A percentile compares a stretch with the other conserved stretches of the same genome.
Evolutionary conservation across 768 basidiomycete species (phyloP).

Genomic region (Leccinum rimulosum): DNA sequence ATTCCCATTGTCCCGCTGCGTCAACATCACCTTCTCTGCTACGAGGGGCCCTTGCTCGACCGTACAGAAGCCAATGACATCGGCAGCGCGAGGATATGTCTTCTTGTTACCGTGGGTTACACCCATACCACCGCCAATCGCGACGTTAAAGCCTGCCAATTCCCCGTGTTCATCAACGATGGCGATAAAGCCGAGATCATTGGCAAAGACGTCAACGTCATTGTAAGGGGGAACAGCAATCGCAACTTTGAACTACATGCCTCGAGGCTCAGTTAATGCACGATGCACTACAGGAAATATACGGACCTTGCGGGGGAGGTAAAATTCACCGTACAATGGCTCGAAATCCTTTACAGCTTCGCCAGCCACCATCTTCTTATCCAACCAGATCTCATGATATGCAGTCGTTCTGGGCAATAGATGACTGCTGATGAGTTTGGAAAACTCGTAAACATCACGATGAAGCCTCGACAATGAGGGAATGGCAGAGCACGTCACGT

Average conservation of each 20-base stretch:
- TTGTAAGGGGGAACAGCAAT: conserved; percentile 93
- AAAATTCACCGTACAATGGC: conserved; percentile 76
- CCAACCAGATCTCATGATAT: conserved; percentile 99
- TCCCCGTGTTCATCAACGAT: conserved; percentile 75
- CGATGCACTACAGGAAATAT: neutral
- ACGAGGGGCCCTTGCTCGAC: conserved; percentile 80
- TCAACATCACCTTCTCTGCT: conserved; percentile 91
- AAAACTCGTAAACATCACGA: conserved; percentile 76
- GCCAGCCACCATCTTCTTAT: conserved; percentile 94
- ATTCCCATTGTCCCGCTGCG: conserved; percentile 95
- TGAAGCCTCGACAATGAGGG: conserved; percentile 89
- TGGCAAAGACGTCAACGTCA: conserved; percentile 93
- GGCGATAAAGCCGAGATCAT: conserved; percentile 96
- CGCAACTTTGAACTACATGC: conserved; percentile 87
- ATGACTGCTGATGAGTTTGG: conserved; percentile 79
- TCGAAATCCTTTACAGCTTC: conserved; percentile 93
- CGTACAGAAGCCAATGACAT: conserved; percentile 91
- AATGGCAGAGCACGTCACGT: conserved; percentile 88
- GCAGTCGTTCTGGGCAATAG: conserved; percentile 89
- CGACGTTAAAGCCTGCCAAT: conserved; percentile 90
- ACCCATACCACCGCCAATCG: conserved; percentile 97
- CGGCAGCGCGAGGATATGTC: conserved; percentile 90
- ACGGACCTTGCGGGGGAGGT: conserved; percentile 74
- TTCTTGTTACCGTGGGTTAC: conserved; percentile 99
- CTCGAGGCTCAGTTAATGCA: neutral